Percentiles rank a stretch among this genome's conserved stretches.
phyloP scores from a whole-genome alignment of 768 basidiomycete species.

The Hygrophorus russula region DNA sequence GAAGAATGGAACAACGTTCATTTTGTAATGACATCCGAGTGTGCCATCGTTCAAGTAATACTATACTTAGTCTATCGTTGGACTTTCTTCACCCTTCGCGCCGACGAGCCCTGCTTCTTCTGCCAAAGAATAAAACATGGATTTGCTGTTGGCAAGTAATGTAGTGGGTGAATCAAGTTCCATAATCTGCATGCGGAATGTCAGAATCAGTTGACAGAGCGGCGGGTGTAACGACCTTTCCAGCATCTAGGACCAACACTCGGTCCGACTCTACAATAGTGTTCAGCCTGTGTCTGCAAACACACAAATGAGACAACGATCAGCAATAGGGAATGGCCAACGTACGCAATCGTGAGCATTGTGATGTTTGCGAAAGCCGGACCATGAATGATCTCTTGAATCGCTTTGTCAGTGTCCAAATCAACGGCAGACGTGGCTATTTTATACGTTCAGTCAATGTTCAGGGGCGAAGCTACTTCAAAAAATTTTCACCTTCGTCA shows the following conservation, averaged over 20 bases:
- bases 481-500: constrained; percentile 57
- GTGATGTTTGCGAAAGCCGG: constrained; percentile 70
- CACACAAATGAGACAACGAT: constrained; percentile 10
- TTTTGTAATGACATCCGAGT: too few relatives aligned
- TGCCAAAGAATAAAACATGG: background rate
- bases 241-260: constrained; percentile 72
- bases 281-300: constrained; percentile 60
- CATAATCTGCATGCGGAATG: constrained; percentile 34
- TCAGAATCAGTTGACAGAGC: constrained; percentile 4
- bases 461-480: background rate
- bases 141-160: constrained; percentile 37
- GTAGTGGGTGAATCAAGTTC: constrained; percentile 67
- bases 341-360: constrained; percentile 74
- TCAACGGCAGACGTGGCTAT: constrained; percentile 83
- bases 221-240: constrained; percentile 20
- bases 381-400: constrained; percentile 80
- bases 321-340: constrained; percentile 8
- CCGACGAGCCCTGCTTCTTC: background rate
- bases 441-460: background rate
- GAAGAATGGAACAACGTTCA: too few relatives aligned
- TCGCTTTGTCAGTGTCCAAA: constrained; percentile 78
- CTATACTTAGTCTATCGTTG: too few relatives aligned
- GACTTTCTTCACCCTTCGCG: background rate
- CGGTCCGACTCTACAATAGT: constrained; percentile 76
- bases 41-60: too few relatives aligned